Conservation (phyloP, 345 rosid species). For the Alliaria petiolata region DNA sequence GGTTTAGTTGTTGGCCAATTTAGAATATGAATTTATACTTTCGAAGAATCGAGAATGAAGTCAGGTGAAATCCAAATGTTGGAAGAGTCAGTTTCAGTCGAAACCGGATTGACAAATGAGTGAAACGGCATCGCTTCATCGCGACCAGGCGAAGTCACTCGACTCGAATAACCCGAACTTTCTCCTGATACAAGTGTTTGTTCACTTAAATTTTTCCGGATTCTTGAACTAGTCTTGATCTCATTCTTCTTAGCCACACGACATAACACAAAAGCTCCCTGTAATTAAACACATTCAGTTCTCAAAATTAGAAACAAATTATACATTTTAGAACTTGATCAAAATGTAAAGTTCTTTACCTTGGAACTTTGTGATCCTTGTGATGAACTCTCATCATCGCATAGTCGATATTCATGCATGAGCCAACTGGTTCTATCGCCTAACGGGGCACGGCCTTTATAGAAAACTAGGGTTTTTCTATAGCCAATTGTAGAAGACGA, state of each 20-base stretch:
- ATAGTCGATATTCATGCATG: slow-evolving; percentile 87
- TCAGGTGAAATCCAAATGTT: slow-evolving; percentile 69
- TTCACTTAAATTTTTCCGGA: slow-evolving; percentile 40
- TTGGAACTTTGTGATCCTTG: slow-evolving; percentile 46
- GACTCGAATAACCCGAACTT: slow-evolving; percentile 49
- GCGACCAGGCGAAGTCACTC: slow-evolving; percentile 37
- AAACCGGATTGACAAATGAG: slow-evolving; percentile 22
- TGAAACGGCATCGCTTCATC: slow-evolving; percentile 29
- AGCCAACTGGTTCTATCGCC: slow-evolving; percentile 79
- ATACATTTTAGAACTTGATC: not conserved
- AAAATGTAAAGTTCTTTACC: slow-evolving; percentile 35
- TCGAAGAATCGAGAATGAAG: slow-evolving; percentile 78
- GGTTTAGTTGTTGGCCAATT: not conserved
- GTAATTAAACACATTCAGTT: not conserved
- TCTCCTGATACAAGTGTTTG: slow-evolving; percentile 31
- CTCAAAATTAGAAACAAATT: not conserved
- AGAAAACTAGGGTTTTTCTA: slow-evolving; percentile 80
- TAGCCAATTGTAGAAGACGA: slow-evolving; percentile 52
- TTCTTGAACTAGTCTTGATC: slow-evolving; percentile 39
- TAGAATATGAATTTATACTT: slow-evolving; percentile 35
- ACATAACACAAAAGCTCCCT: slow-evolving; percentile 90
- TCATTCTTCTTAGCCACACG: slow-evolving; percentile 75
- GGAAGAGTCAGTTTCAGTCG: slow-evolving; percentile 35
- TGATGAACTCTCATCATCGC: slow-evolving; percentile 39
- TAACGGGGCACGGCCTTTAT: slow-evolving; percentile 75